Evolutionary conservation across 2,329 filamentous ascomycete species (phyloP), one percentile per base, ranked within the genome.

Genomic region (Colletotrichum tabaci): DNA sequence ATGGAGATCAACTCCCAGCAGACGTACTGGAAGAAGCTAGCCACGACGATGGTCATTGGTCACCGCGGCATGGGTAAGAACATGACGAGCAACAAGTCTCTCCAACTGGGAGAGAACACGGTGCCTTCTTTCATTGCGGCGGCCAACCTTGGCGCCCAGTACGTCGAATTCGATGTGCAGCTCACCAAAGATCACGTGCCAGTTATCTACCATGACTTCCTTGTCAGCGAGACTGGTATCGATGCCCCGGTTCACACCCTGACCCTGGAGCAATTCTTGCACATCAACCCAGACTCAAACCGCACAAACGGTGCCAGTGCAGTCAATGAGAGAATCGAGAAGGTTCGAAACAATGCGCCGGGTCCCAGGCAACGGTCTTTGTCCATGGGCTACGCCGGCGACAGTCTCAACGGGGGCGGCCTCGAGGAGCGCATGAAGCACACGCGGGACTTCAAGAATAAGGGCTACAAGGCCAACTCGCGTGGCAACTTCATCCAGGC

Each of bases 111-210:
- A 71, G 96, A 99, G 82, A 99, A 99, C 80, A 99, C 96, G 0
- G 87, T 99, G 35, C 93, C 92, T 67, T 98, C 96, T 0, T 99
- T 99, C 82, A 98, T 98, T 78, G 94, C 96, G 3, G 96, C 96
- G 2, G 95, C 96, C 53, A 98, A 98, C 75, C 83, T 99, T 62
- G 96, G 96, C 10, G 96, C 90, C 3, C 88, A 92, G 67, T 92
- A 92, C 76, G 90, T 93, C 57, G 90, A 92, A 76, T 92, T 93
- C 77, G 96, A 99, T 79, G 96, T 99, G 0, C 96, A 99, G 80
- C 86, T 99, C 49, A 99, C 96, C n/a, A 99, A 99, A 79, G 96
- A 99, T 79, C 95, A 97, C 77, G 95, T 99, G 1, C 96, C 96
- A 0, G 96, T 99, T 74, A 98, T 99, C 77, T 99, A 99, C 79